phyloP scores from a whole-genome alignment of 2,329 filamentous ascomycete species.

The Aspergillus neoniger region DNA sequence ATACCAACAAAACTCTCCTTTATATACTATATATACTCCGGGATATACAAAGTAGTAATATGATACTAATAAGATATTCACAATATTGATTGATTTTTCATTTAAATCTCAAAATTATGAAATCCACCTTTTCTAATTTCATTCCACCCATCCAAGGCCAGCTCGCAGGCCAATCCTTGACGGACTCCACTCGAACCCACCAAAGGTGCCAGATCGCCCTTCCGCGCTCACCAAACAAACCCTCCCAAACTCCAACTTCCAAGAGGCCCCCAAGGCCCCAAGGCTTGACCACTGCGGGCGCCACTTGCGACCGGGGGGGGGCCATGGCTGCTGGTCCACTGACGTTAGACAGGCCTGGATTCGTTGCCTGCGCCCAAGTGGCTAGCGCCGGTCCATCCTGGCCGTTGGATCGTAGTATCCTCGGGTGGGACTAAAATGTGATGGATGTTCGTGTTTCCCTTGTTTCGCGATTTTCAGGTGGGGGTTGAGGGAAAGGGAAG shows the following conservation, averaged over 20 bases:
- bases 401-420: constrained; percentile 26
- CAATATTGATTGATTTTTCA: background rate
- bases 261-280: constrained; percentile 8
- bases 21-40: background rate
- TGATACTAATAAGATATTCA: too few species aligned
- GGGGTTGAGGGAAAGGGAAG: background rate
- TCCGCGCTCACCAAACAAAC: constrained; percentile 15
- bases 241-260: constrained; percentile 10
- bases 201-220: constrained; percentile 25
- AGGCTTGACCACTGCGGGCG: constrained; percentile 25
- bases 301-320: constrained; percentile 21
- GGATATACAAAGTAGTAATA: background rate
- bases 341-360: constrained; percentile 22
- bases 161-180: constrained; percentile 10
- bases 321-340: constrained; percentile 19
- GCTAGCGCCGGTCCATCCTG: constrained; percentile 22
- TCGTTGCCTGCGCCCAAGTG: constrained; percentile 18
- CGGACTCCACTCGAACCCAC: constrained; percentile 18
- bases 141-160: constrained; percentile 13
- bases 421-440: constrained; percentile 18
- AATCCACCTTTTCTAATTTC: background rate
- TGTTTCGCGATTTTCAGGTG: constrained; percentile 3
- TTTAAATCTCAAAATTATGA: constrained; percentile 1
- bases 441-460: constrained; percentile 19
- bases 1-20: too few species aligned